Evolutionary conservation across 140 eudicot genomes (phyloP).

Genomic region (Bidens hawaiensis): DNA sequence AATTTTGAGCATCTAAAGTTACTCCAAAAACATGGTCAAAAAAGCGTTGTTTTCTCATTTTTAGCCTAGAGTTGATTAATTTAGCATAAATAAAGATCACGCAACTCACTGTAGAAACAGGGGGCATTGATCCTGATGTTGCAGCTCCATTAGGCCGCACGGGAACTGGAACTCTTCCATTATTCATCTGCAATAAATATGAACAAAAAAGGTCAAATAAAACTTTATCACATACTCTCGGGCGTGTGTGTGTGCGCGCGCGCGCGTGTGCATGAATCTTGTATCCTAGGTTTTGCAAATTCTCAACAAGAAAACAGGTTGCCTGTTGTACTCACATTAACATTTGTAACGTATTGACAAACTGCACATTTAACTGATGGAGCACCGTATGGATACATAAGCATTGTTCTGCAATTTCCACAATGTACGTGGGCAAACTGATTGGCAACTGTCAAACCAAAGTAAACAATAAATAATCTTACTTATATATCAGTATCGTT

Average conservation of each 20-base stretch:
- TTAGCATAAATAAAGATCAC: background rate
- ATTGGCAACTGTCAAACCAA: conserved; percentile 34
- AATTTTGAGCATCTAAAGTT: too few relatives aligned
- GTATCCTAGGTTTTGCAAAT: background rate
- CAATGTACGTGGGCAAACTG: conserved; percentile 85
- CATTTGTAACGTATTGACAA: conserved; percentile 82
- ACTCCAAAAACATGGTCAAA: conserved; percentile 1
- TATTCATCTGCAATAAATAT: conserved; percentile 39
- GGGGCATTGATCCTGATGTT: conserved; percentile 38
- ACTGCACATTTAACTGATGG: conserved; percentile 94
- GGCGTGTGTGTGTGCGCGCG: background rate
- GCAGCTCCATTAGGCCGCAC: conserved; percentile 40
- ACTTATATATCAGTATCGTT: background rate
- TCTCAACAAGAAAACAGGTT: background rate
- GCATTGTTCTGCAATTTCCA: conserved; percentile 68
- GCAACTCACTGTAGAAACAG: conserved; percentile 47
- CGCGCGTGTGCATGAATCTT: background rate
- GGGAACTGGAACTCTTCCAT: conserved; percentile 52
- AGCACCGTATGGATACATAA: conserved; percentile 95
- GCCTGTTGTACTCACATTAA: conserved; percentile 50
- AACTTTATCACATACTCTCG: background rate
- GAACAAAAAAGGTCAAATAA: background rate
- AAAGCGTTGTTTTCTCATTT: background rate
- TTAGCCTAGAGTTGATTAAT: background rate
- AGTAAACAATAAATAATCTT: background rate